Evolutionary conservation across 2,329 filamentous ascomycete species (phyloP).

Genomic region (Coleophoma crateriformis): DNA sequence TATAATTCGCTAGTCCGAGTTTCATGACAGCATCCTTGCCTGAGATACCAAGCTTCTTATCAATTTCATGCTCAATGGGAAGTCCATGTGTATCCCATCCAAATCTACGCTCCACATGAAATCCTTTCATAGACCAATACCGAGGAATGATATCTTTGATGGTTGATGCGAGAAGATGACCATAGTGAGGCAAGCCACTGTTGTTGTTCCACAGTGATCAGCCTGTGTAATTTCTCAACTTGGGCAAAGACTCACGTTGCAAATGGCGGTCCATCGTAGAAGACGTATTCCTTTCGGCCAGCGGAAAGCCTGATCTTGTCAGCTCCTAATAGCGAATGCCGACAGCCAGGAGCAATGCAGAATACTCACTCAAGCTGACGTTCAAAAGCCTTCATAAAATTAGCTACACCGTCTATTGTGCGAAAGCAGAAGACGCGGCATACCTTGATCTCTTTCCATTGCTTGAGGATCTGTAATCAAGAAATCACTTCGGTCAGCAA

Average conservation of each 20-base stretch:
- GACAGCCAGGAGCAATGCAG: neutral
- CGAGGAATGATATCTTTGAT: slow-evolving; percentile 96
- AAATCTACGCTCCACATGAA: slow-evolving; percentile 85
- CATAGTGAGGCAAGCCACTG: slow-evolving; percentile 55
- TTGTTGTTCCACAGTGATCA: slow-evolving; percentile 2
- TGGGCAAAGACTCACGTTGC: slow-evolving; percentile 43
- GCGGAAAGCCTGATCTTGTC: slow-evolving; percentile 9
- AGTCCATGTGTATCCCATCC: slow-evolving; percentile 96
- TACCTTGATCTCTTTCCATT: slow-evolving; percentile 89
- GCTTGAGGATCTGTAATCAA: slow-evolving; percentile 50
- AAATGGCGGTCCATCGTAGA: slow-evolving; percentile 85
- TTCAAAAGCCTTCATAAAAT: slow-evolving; percentile 33
- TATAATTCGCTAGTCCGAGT: slow-evolving; percentile 84
- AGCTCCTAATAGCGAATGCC: neutral
- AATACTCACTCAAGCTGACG: neutral
- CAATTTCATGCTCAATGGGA: slow-evolving; percentile 94
- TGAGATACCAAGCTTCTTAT: slow-evolving; percentile 89
- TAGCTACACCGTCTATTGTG: neutral
- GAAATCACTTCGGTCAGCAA: too few relatives aligned
- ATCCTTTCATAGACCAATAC: slow-evolving; percentile 97
- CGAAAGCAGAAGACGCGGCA: slow-evolving; percentile 29
- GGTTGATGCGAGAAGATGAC: slow-evolving; percentile 75
- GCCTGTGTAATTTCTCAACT: neutral
- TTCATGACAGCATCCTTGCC: slow-evolving; percentile 82
- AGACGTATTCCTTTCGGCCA: slow-evolving; percentile 73